Percentiles rank a stretch among this genome's conserved stretches.
These are phyloP conservation scores for Pyronema domesticum DNA, from an alignment of 495 filamentous ascomycete genomes.

Conservation along the genomic window DNA sequence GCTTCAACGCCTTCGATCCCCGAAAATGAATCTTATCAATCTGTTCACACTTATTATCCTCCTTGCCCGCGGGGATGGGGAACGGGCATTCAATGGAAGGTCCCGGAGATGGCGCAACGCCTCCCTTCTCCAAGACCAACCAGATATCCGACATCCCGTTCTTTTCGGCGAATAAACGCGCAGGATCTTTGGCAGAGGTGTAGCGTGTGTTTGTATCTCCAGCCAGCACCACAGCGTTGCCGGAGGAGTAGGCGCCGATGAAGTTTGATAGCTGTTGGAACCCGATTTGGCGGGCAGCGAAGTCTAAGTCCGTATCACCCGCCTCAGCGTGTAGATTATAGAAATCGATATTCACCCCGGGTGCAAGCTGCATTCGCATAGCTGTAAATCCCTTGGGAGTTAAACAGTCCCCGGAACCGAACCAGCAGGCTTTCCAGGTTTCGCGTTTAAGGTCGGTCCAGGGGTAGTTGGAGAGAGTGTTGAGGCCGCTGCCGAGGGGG, in stretches of 20 bases:
- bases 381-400: slow-evolving; percentile 46
- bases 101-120: neutral
- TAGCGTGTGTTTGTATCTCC: slow-evolving; percentile 11
- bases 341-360: slow-evolving; percentile 4
- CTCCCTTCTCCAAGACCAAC: slow-evolving; percentile 4
- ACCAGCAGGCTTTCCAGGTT: slow-evolving; percentile 40
- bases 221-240: slow-evolving; percentile 5
- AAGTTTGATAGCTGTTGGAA: slow-evolving; percentile 5
- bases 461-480: slow-evolving; percentile 38
- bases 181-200: slow-evolving; percentile 1
- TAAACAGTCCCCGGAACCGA: slow-evolving; percentile 40
- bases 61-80: neutral
- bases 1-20: neutral
- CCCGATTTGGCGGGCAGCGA: slow-evolving; percentile 1
- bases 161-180: neutral
- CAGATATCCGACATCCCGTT: slow-evolving; percentile 6
- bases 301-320: slow-evolving; percentile 3
- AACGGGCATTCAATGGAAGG: slow-evolving; percentile 7
- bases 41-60: slow-evolving; percentile 5
- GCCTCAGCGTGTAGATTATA: slow-evolving; percentile 12
- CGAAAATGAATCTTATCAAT: slow-evolving; percentile 10
- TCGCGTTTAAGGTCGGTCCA: slow-evolving; percentile 38
- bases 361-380: slow-evolving; percentile 6
- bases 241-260: slow-evolving; percentile 4
- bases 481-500: slow-evolving; percentile 41